Evolutionary conservation across 345 rosid genomes (phyloP).

Genomic region (Hibiscus trionum): DNA sequence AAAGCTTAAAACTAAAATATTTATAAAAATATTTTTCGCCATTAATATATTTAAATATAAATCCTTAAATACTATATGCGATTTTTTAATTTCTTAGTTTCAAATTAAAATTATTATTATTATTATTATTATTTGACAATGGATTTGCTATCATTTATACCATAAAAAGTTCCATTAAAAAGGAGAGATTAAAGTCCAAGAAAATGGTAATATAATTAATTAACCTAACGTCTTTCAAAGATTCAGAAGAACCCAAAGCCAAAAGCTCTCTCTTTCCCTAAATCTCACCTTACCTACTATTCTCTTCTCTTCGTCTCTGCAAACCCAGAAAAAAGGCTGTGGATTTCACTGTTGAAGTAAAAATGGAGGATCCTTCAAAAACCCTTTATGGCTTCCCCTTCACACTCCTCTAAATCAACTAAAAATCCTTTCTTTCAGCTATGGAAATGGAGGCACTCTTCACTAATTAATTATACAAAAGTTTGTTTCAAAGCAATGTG

Average conservation of each 20-base stretch:
- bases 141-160: too few relatives aligned
- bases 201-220: not conserved
- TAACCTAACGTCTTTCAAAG: conserved; percentile 24
- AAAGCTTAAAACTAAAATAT: too few relatives aligned
- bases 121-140: too few relatives aligned
- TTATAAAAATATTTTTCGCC: too few relatives aligned
- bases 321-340: conserved; percentile 7
- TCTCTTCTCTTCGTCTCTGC: not conserved
- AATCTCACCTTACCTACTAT: conserved; percentile 27
- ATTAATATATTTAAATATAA: too few relatives aligned
- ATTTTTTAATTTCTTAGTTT: too few relatives aligned
- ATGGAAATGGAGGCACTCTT: not conserved
- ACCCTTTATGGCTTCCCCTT: conserved; percentile 7
- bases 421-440: not conserved
- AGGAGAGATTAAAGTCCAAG: too few relatives aligned
- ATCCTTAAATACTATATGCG: too few relatives aligned
- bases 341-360: conserved; percentile 11
- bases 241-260: conserved; percentile 34
- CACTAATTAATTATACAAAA: not conserved
- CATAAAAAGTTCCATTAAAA: too few relatives aligned
- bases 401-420: conserved; percentile 15
- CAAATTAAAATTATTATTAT: too few relatives aligned
- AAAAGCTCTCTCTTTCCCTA: conserved; percentile 19
- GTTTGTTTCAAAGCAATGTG: conserved; percentile 37
- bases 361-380: conserved; percentile 16